A percentile compares a stretch with the other conserved stretches of the same genome.
Conservation (phyloP, 768 basidiomycete species). For the Naematelia aurantialba region DNA sequence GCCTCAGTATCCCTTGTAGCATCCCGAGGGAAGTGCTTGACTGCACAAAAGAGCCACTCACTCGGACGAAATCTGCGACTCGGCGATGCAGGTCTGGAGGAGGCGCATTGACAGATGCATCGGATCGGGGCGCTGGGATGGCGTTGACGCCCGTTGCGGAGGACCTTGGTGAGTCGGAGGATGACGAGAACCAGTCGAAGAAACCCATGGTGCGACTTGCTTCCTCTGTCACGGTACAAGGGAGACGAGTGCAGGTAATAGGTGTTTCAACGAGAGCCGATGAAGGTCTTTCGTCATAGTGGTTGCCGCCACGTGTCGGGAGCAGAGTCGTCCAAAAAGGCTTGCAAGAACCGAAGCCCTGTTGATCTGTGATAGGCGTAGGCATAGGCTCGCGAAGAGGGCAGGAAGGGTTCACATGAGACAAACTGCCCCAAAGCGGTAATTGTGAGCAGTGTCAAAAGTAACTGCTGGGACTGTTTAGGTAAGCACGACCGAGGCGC, state of each 20-base stretch:
- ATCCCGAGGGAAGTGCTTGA: no score
- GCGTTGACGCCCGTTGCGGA: constrained; percentile 29
- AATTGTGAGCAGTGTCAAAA: no score
- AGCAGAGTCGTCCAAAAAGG: background rate
- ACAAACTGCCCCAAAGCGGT: background rate
- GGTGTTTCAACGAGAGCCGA: no score
- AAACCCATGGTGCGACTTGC: constrained; percentile 16
- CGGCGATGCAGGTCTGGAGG: constrained; percentile 34
- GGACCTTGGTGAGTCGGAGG: constrained; percentile 6
- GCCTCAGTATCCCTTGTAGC: no score
- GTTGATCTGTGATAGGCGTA: no score
- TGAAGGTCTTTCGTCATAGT: background rate
- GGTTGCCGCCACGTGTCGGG: background rate
- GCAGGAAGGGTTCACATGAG: background rate
- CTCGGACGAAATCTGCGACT: constrained; percentile 40
- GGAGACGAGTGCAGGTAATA: no score
- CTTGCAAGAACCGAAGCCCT: no score
- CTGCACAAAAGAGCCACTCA: constrained; percentile 26
- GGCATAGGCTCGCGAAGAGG: background rate
- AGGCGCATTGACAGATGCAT: constrained; percentile 36
- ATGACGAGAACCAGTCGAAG: constrained; percentile 11
- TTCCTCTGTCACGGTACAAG: no score
- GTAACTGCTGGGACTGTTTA: background rate
- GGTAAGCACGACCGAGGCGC: background rate
- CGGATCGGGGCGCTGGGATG: constrained; percentile 38